Conservation (phyloP, 768 basidiomycete species). For the Termitomyces sp. region DNA sequence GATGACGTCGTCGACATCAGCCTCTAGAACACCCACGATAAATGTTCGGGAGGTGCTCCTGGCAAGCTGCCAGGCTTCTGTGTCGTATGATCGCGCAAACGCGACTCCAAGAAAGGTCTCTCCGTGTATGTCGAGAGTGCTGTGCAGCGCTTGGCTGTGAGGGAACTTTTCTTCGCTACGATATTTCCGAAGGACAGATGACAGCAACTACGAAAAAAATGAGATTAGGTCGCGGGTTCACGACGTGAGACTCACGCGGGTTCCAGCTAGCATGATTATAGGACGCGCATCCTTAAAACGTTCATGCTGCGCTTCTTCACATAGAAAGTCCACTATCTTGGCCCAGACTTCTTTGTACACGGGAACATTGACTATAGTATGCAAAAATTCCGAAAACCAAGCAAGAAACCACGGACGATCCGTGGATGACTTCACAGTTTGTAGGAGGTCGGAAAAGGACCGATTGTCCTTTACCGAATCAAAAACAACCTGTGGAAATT, state of each 20-base stretch:
- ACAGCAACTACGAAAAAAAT: constrained; percentile 25
- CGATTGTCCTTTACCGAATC: constrained; percentile 82
- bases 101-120: constrained; percentile 34
- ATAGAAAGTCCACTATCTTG: constrained; percentile 68
- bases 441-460: constrained; percentile 45
- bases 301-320: constrained; percentile 79
- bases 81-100: constrained; percentile 29
- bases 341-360: constrained; percentile 68
- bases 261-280: constrained; percentile 53
- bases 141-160: constrained; percentile 21
- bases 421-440: constrained; percentile 24
- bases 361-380: constrained; percentile 45
- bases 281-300: constrained; percentile 61
- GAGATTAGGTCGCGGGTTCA: not conserved
- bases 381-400: constrained; percentile 66
- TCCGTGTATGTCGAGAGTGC: constrained; percentile 37
- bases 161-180: constrained; percentile 16
- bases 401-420: constrained; percentile 47
- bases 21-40: constrained; percentile 25
- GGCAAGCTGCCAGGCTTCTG: constrained; percentile 31
- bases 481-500: constrained; percentile 76
- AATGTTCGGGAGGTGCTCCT: constrained; percentile 32
- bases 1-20: constrained; percentile 29
- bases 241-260: constrained; percentile 49
- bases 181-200: constrained; percentile 23